Evolutionary conservation across 768 basidiomycete genomes (phyloP).

Genomic region (Amanita fuliginea): DNA sequence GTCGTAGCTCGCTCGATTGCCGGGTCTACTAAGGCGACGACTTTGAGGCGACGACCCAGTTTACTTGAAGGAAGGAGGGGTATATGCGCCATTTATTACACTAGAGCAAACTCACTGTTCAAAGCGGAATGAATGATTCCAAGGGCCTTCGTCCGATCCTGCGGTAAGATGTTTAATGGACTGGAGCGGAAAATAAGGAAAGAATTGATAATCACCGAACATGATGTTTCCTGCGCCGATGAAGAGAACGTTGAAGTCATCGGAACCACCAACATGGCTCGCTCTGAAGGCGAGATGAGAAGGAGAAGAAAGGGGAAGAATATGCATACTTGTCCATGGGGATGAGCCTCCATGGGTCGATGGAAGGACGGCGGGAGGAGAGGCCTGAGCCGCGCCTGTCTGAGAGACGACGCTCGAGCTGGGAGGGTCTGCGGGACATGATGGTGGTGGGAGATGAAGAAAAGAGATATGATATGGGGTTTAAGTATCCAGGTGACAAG

Average conservation of each 20-base stretch:
- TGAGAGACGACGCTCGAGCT: constrained; percentile 25
- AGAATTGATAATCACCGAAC: constrained; percentile 55
- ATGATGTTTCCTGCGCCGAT: constrained; percentile 97
- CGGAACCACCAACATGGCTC: constrained; percentile 42
- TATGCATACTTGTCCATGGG: constrained; percentile 67
- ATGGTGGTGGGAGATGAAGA: constrained; percentile 8
- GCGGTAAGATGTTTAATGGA: constrained; percentile 2
- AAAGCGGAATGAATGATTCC: constrained; percentile 88
- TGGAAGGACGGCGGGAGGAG: constrained; percentile 56
- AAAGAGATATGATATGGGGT: constrained; percentile 2
- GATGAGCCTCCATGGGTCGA: constrained; percentile 65
- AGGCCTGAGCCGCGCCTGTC: constrained; percentile 41
- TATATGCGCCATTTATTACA: constrained; percentile 7
- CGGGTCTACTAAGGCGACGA: constrained; percentile 91
- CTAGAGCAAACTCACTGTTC: constrained; percentile 51
- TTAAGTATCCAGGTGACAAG: constrained; percentile 7
- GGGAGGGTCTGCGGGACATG: constrained; percentile 11
- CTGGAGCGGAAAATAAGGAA: constrained; percentile 1
- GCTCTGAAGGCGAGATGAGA: constrained; percentile 21
- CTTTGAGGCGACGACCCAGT: constrained; percentile 91
- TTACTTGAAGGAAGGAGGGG: constrained; percentile 39
- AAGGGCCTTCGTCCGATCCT: constrained; percentile 85
- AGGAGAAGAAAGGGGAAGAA: constrained; percentile 3
- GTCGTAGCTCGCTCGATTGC: constrained; percentile 68
- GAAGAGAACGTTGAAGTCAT: constrained; percentile 89